Evolutionary conservation across 2,329 filamentous ascomycete genomes (phyloP).

Genomic region (Colletotrichum navitas): DNA sequence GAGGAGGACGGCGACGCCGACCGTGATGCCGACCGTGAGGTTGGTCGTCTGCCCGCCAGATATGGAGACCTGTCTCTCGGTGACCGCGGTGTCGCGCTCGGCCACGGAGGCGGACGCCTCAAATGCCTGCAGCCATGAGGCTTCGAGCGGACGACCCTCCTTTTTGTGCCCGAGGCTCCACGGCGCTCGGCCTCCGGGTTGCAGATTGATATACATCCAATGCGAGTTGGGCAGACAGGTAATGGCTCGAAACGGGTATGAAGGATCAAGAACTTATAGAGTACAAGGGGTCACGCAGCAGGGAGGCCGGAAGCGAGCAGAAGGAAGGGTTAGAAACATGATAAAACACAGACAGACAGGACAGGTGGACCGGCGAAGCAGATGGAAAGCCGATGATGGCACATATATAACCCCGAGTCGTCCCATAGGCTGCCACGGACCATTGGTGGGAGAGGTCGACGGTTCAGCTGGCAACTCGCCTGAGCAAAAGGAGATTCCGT

Average conservation of each 20-base stretch:
- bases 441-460: constrained; percentile 3
- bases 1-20: constrained; percentile 56
- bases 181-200: constrained; percentile 8
- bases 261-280: not conserved
- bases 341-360: not conserved
- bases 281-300: constrained; percentile 19
- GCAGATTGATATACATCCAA: constrained; percentile 41
- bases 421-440: not conserved
- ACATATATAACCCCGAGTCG: constrained; percentile 32
- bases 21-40: constrained; percentile 58
- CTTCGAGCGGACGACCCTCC: not conserved
- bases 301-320: constrained; percentile 20
- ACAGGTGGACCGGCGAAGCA: constrained; percentile 7
- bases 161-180: not conserved
- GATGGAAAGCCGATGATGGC: constrained; percentile 18
- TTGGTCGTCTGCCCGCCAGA: constrained; percentile 50
- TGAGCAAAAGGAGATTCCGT: constrained; percentile 24
- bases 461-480: constrained; percentile 19
- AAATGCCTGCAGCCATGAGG: not conserved
- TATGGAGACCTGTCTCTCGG: constrained; percentile 33
- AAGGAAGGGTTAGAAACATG: constrained; percentile 24
- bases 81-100: not conserved
- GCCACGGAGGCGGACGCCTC: not conserved
- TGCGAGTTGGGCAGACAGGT: not conserved
- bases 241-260: not conserved